Conservation (phyloP, 139 green algal species). For the Prasinococcaceae sp. region DNA sequence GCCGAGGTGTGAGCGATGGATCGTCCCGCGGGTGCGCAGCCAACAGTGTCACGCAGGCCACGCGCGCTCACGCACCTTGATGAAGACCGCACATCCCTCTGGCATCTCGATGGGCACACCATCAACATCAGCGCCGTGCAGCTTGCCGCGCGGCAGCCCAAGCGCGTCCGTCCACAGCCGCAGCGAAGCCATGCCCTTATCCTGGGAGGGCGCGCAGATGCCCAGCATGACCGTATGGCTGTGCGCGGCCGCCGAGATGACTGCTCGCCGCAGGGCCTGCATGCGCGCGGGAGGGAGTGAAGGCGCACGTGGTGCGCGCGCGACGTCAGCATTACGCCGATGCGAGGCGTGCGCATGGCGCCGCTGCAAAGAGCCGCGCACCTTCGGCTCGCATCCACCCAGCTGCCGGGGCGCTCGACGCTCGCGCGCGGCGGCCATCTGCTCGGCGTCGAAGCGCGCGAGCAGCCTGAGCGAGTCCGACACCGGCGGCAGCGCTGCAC, state of each 20-base stretch:
- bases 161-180: conserved; percentile 2
- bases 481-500: not conserved
- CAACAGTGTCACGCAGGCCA: no score
- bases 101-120: not conserved
- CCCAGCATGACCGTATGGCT: conserved; percentile 14
- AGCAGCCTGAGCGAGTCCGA: not conserved
- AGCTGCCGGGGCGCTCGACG: not conserved
- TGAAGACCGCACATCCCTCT: conserved; percentile 4
- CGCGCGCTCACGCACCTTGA: no score
- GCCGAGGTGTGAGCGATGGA: no score
- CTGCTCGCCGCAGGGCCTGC: not conserved
- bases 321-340: no score
- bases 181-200: not conserved
- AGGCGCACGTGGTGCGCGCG: not conserved
- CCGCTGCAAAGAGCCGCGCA: no score
- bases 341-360: no score
- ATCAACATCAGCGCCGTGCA: conserved; percentile 12
- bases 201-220: conserved; percentile 1
- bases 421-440: not conserved
- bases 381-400: no score
- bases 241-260: not conserved
- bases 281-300: not conserved
- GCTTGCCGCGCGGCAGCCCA: conserved; percentile 3
- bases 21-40: no score
- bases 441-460: conserved; percentile 4